Evolutionary conservation across 2,329 filamentous ascomycete genomes (phyloP).

Genomic region (Aspergillus costaricaensis): DNA sequence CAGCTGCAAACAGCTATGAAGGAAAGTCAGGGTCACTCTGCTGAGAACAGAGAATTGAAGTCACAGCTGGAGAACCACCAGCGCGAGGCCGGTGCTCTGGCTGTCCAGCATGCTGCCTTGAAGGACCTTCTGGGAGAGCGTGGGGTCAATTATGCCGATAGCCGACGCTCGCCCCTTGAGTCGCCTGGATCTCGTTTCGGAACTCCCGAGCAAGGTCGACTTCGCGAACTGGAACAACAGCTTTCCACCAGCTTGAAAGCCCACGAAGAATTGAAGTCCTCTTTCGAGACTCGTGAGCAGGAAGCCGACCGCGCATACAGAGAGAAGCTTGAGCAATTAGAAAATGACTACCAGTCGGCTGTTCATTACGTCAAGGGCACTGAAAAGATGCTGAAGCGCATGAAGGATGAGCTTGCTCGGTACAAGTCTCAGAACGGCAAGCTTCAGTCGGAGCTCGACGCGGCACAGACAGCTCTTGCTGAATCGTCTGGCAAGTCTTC

Average conservation of each 20-base stretch:
- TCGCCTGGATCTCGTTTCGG: conserved; percentile 74
- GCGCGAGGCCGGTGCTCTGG: conserved; percentile 89
- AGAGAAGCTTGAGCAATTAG: conserved; percentile 88
- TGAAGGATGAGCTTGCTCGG: conserved; percentile 94
- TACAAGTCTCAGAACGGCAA: conserved; percentile 85
- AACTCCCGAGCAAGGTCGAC: conserved; percentile 74
- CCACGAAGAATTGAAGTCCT: conserved; percentile 80
- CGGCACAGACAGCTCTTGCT: conserved; percentile 59
- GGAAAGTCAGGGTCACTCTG: conserved; percentile 79
- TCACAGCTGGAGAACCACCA: conserved; percentile 82
- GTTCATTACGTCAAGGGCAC: conserved; percentile 98
- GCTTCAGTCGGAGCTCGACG: conserved; percentile 78
- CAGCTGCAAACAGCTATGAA: conserved; percentile 83
- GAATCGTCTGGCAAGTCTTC: conserved; percentile 39
- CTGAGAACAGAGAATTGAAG: conserved; percentile 78
- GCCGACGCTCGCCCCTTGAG: conserved; percentile 69
- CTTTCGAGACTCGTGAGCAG: conserved; percentile 76
- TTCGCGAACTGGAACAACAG: conserved; percentile 86
- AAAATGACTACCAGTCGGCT: conserved; percentile 96
- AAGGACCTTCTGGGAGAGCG: conserved; percentile 91
- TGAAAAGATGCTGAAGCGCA: conserved; percentile 97
- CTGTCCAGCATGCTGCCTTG: conserved; percentile 87
- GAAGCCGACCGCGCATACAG: conserved; percentile 88
- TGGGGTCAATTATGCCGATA: conserved; percentile 74
- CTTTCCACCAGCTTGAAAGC: conserved; percentile 73